These are phyloP conservation scores for Hevea brasiliensis DNA, from an alignment of 345 rosid species.

Conservation along the genomic window DNA sequence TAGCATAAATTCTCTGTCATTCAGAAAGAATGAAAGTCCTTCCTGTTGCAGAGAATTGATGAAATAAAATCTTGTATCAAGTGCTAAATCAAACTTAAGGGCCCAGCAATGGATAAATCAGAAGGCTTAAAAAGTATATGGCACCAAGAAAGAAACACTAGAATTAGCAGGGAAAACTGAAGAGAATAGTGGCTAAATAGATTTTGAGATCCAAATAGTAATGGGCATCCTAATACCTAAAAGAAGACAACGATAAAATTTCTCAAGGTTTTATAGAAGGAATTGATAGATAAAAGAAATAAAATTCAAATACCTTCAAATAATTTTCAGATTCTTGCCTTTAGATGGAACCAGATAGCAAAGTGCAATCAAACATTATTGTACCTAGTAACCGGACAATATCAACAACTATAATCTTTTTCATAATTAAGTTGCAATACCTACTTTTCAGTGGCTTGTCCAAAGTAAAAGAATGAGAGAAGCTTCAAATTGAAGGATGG, in stretches of 20 bases:
- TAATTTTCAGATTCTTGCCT: not conserved
- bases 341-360: not conserved
- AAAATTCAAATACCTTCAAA: not conserved
- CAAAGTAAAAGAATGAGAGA: not conserved
- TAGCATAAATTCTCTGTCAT: not conserved
- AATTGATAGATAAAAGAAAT: not conserved
- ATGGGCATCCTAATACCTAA: not conserved
- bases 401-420: not conserved
- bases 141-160: not conserved
- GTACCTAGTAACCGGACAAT: not conserved
- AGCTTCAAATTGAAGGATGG: not conserved
- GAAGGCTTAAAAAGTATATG: not conserved
- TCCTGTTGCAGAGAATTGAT: not conserved
- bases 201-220: not conserved
- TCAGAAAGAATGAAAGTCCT: not conserved
- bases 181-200: not conserved
- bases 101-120: not conserved
- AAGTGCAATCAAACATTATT: not conserved
- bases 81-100: not conserved
- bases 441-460: constrained; percentile 10
- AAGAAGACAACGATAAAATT: not conserved
- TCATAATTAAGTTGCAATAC: not conserved
- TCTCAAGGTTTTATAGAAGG: not conserved
- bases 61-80: not conserved
- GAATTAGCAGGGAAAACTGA: not conserved